Conservation (phyloP, 73 alveolate species). For the Paramecium tetraurelia region DNA sequence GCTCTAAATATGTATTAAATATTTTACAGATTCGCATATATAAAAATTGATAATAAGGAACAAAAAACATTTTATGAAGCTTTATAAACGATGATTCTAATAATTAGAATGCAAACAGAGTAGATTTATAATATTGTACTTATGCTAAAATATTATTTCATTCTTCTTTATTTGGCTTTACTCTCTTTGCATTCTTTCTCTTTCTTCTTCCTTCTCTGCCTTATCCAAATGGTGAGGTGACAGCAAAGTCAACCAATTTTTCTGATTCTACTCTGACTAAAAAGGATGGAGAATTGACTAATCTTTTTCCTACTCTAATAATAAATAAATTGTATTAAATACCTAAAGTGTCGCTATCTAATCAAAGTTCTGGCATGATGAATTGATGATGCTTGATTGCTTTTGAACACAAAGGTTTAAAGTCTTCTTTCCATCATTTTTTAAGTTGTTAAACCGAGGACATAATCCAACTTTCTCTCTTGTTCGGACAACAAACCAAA, state of each 20-base stretch:
- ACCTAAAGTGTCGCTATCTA: slow-evolving; percentile 94
- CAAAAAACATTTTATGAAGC: too few relatives aligned
- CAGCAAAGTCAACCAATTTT: slow-evolving; percentile 91
- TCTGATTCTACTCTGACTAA: slow-evolving; percentile 95
- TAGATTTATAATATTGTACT: slow-evolving; percentile 29
- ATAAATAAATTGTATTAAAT: neutral
- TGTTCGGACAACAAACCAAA: slow-evolving; percentile 89
- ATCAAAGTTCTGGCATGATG: slow-evolving; percentile 97
- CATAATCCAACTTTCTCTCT: slow-evolving; percentile 97
- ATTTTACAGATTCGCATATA: too few relatives aligned
- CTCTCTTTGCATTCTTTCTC: slow-evolving; percentile 80
- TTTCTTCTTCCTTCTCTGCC: slow-evolving; percentile 87
- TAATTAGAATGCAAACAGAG: neutral
- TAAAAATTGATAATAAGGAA: too few relatives aligned
- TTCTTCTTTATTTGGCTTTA: slow-evolving; percentile 62
- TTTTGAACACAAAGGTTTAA: slow-evolving; percentile 93
- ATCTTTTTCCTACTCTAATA: slow-evolving; percentile 90
- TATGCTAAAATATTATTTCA: neutral
- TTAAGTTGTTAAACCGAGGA: slow-evolving; percentile 90
- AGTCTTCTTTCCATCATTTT: slow-evolving; percentile 97
- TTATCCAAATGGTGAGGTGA: slow-evolving; percentile 81
- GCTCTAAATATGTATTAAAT: too few relatives aligned
- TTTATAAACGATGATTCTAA: neutral
- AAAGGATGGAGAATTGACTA: slow-evolving; percentile 96
- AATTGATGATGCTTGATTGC: slow-evolving; percentile 81